phyloP scores from a whole-genome alignment of 2,329 filamentous ascomycete species.

The Chaetomium globosum region DNA sequence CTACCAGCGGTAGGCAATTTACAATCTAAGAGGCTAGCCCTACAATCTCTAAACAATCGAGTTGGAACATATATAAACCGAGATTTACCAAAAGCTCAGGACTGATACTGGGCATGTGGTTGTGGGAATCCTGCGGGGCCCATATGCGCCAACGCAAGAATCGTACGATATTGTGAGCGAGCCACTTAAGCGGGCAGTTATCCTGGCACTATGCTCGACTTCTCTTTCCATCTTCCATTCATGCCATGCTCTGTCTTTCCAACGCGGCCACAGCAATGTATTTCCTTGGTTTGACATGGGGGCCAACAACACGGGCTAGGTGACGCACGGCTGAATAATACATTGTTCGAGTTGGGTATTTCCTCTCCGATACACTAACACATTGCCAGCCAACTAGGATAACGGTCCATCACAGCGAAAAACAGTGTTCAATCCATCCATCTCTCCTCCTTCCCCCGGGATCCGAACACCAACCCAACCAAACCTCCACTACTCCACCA shows the following conservation, averaged over 20 bases:
- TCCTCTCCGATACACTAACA: neutral
- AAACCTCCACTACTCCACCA: neutral
- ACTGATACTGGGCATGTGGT: neutral
- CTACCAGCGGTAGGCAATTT: too few relatives aligned
- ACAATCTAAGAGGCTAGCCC: too few relatives aligned
- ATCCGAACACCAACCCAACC: too few relatives aligned
- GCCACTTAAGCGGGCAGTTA: constrained; percentile 1
- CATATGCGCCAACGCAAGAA: constrained; percentile 22
- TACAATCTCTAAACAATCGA: neutral
- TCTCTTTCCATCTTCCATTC: neutral
- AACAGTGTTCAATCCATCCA: neutral
- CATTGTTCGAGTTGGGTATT: constrained; percentile 5
- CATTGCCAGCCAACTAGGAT: neutral
- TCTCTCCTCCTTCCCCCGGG: neutral
- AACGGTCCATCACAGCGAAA: neutral
- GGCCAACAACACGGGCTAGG: neutral
- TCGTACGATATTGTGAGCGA: constrained; percentile 26
- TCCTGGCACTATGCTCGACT: neutral
- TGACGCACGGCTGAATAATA: neutral
- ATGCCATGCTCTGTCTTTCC: neutral
- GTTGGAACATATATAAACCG: too few relatives aligned
- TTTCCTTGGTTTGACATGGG: neutral
- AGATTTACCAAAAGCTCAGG: too few relatives aligned
- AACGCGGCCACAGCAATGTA: neutral
- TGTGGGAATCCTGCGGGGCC: neutral